phyloP scores from a whole-genome alignment of 2,329 filamentous ascomycete genomes.

The Fusarium denticulatum region DNA sequence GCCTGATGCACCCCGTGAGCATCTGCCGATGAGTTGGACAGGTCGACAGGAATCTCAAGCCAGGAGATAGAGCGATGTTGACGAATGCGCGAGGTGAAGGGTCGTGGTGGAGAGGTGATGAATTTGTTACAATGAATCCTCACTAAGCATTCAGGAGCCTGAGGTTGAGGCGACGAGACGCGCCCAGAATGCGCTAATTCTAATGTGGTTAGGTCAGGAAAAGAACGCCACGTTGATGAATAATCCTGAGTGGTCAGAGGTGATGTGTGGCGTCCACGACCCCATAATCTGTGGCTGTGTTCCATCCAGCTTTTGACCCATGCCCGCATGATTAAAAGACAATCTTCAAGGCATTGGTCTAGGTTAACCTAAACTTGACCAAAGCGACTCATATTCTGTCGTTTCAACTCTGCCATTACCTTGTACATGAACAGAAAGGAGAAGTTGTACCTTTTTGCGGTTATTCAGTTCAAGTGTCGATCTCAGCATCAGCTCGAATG shows the following conservation, averaged over 20 bases:
- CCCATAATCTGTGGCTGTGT: background rate
- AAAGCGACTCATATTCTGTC: conserved; percentile 30
- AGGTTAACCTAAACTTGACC: background rate
- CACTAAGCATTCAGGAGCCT: conserved; percentile 39
- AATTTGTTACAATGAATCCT: conserved; percentile 41
- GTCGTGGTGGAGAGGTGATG: conserved; percentile 37
- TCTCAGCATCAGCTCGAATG: rapidly evolving
- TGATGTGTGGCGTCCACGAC: background rate
- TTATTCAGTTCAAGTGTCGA: rapidly evolving
- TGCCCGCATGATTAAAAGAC: background rate
- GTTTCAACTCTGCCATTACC: background rate
- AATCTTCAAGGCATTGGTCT: rapidly evolving
- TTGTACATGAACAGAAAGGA: background rate
- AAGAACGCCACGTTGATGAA: conserved; percentile 23
- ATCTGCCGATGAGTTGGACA: conserved; percentile 43
- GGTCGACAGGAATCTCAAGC: conserved; percentile 29
- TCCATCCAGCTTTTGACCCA: background rate
- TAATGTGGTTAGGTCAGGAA: background rate
- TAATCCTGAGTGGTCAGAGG: background rate
- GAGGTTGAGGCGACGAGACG: conserved; percentile 39
- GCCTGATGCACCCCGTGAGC: conserved; percentile 48
- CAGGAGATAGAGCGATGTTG: conserved; percentile 21
- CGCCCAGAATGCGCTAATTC: conserved; percentile 23
- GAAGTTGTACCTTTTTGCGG: background rate
- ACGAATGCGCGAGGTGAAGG: conserved; percentile 34